Conservation (phyloP, 1,284 basidiomycete genomes). For the Malassezia slooffiae region DNA sequence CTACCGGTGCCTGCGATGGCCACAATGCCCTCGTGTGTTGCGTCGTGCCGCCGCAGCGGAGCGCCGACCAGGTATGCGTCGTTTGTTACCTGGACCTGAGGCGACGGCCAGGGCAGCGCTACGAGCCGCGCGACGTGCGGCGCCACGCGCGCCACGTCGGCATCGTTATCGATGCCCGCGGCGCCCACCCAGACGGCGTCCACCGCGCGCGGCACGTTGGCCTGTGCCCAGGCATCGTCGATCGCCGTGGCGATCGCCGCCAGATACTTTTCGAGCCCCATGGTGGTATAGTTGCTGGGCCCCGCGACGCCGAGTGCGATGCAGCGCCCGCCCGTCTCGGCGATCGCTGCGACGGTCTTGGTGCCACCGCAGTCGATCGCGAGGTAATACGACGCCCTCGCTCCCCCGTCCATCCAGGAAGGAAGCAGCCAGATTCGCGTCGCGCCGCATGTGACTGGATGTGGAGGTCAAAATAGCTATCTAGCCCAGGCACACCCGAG, state of each 20-base stretch:
- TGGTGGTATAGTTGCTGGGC: constrained; percentile 19
- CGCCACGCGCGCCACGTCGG: constrained; percentile 11
- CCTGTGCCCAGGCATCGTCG: constrained; percentile 7
- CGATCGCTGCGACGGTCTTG: constrained; percentile 19
- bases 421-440: too few relatives aligned
- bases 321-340: constrained; percentile 12
- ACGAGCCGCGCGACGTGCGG: constrained; percentile 11
- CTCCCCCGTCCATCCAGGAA: too few relatives aligned
- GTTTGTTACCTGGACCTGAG: constrained; percentile 22
- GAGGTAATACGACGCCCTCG: too few relatives aligned
- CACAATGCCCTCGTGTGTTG: constrained; percentile 12
- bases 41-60: constrained; percentile 11
- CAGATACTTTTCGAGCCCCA: constrained; percentile 12
- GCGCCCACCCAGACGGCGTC: constrained; percentile 27
- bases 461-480: constrained; percentile 1
- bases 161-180: constrained; percentile 20
- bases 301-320: constrained; percentile 18
- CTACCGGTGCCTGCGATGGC: constrained; percentile 30
- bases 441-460: too few relatives aligned
- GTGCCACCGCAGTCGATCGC: constrained; percentile 30
- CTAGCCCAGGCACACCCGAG: too few relatives aligned
- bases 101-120: constrained; percentile 6
- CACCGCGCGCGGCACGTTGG: background rate
- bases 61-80: constrained; percentile 25
- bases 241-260: constrained; percentile 11